A percentile compares a stretch with the other conserved stretches of the same genome.
Evolutionary conservation across 2,329 filamentous ascomycete genomes (phyloP).

Genomic region (Fusarium sp.): DNA sequence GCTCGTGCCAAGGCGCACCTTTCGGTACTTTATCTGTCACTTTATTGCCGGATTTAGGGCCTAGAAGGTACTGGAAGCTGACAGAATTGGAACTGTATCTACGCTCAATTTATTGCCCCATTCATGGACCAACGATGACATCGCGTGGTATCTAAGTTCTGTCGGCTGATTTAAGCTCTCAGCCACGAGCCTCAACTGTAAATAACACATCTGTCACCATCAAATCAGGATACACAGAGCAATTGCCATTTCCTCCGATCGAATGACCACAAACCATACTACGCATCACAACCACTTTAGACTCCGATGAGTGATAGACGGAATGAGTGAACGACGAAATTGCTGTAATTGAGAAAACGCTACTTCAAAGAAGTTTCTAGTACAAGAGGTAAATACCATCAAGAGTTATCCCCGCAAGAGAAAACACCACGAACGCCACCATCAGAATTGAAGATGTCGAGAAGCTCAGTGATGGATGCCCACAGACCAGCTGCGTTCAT

Average conservation of each 20-base stretch:
- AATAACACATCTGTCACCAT: no score
- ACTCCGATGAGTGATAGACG: accelerated
- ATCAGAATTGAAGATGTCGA: conserved; percentile 33
- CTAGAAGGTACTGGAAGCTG: not conserved
- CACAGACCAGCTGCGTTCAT: conserved; percentile 41
- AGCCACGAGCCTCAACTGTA: no score
- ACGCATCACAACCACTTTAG: accelerated
- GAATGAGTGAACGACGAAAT: not conserved
- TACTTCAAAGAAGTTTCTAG: not conserved
- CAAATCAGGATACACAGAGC: accelerated
- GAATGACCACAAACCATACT: accelerated
- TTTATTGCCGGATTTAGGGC: accelerated
- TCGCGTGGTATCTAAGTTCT: not conserved
- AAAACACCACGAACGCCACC: conserved; percentile 34
- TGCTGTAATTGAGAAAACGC: not conserved
- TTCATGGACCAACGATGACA: no score
- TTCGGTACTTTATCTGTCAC: not conserved
- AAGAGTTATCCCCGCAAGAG: conserved; percentile 36
- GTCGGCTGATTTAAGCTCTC: no score
- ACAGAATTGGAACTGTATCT: accelerated
- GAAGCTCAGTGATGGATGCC: conserved; percentile 38
- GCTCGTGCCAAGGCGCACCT: not conserved
- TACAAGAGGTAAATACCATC: not conserved
- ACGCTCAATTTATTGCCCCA: not conserved
- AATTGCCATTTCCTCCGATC: accelerated